A percentile compares a stretch with the other conserved stretches of the same genome.
phyloP scores from a whole-genome alignment of 1,284 basidiomycete species.

The Ustilago bromivora region DNA sequence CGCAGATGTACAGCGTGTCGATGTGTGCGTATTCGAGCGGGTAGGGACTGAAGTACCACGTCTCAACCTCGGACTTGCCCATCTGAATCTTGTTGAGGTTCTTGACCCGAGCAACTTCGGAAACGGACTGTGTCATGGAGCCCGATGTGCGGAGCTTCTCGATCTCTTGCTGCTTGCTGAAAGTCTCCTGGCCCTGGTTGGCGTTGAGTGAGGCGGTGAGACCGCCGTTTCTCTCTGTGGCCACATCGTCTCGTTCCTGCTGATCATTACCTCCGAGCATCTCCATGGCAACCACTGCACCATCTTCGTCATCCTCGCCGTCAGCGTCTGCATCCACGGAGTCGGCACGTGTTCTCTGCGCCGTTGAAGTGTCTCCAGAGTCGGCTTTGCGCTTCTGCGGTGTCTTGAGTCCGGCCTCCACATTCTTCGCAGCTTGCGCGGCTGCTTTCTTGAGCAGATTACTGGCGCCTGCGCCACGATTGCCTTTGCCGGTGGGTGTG shows the following conservation, averaged over 20 bases:
- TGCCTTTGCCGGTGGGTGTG: conserved; percentile 46
- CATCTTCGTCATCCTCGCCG: conserved; percentile 70
- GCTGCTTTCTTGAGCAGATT: conserved; percentile 81
- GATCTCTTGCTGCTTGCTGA: conserved; percentile 95
- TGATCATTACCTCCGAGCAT: conserved; percentile 70
- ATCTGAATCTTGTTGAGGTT: conserved; percentile 97
- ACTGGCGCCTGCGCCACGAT: conserved; percentile 45
- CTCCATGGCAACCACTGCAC: conserved; percentile 71
- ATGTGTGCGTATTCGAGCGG: conserved; percentile 97
- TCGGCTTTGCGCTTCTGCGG: conserved; percentile 77
- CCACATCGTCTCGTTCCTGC: conserved; percentile 56
- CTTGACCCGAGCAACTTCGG: conserved; percentile 96
- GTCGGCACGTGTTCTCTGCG: conserved; percentile 42
- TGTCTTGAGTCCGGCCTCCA: conserved; percentile 71
- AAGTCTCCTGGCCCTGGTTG: conserved; percentile 72
- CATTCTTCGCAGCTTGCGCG: conserved; percentile 75
- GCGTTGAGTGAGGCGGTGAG: conserved; percentile 72
- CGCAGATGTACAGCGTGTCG: conserved; percentile 95
- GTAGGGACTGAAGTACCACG: conserved; percentile 99
- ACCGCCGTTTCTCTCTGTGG: conserved; percentile 59
- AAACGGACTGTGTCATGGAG: conserved; percentile 98
- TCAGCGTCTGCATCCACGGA: conserved; percentile 72
- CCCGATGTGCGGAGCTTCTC: conserved; percentile 97
- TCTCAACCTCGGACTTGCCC: conserved; percentile 93
- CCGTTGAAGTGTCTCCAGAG: conserved; percentile 73